phyloP scores from a whole-genome alignment of 495 filamentous ascomycete genomes.

The Glonium stellatum region DNA sequence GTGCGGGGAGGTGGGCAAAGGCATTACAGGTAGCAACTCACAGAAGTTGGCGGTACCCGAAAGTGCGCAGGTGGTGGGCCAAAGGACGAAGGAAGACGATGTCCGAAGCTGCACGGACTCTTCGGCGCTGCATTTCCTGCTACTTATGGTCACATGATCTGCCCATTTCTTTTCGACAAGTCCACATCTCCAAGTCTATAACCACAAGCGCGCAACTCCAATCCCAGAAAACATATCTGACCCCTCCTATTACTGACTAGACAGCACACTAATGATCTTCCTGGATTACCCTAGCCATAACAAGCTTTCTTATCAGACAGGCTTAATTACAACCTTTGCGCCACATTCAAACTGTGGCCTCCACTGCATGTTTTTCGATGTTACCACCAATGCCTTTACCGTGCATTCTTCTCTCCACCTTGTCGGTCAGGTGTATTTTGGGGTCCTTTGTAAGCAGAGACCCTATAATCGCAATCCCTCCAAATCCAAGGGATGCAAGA shows the following conservation, averaged over 20 bases:
- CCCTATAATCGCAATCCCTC: conserved; percentile 18
- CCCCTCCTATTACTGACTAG: no score
- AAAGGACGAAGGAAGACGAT: no score
- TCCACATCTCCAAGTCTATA: no score
- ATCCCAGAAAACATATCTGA: no score
- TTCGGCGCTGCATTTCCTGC: no score
- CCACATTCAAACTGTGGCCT: neutral
- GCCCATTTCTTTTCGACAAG: no score
- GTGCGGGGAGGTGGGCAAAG: neutral
- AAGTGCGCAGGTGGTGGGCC: neutral
- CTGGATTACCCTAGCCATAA: no score
- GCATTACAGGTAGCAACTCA: neutral
- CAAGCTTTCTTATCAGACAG: neutral
- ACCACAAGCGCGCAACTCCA: no score
- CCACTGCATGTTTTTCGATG: neutral
- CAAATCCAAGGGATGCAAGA: conserved; percentile 13
- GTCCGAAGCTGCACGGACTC: no score
- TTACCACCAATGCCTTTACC: conserved; percentile 15
- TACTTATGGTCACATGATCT: no score
- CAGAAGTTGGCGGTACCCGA: neutral
- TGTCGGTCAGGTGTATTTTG: conserved; percentile 15
- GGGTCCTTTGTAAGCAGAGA: conserved; percentile 11
- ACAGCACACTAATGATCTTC: no score
- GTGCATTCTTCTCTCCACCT: conserved; percentile 19
- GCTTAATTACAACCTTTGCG: neutral